Evolutionary conservation across 805 yeast genomes (phyloP), one percentile per base, ranked within the genome.

Genomic region (Candida sanyiensis): DNA sequence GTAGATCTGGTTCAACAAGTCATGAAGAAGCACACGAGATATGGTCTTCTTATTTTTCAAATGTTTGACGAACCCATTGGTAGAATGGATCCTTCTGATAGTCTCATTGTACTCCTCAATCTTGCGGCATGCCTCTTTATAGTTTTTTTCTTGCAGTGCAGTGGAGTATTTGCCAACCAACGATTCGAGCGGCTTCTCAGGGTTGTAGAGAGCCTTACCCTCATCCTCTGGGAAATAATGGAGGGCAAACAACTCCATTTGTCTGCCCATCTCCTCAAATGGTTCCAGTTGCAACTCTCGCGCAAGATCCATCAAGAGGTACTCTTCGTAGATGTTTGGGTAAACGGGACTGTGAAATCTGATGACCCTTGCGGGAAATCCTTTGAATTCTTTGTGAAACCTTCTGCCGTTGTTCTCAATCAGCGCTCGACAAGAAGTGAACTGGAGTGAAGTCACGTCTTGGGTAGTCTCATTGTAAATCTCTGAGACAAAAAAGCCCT

Each of bases 1-100:
- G 57, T 89, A 89, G 3, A 82, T 74, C 49, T 83, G 80, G 41
- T 81, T 74, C 36, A 88, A 62, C 5, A 89, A 45, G 51, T 83
- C 93, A 50, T 83, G 89, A 37, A 80, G 55, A 19, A 76, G 63
- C 52, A 59, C 57, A 43, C 51, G 52, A 19, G 69, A 77, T 26
- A 64, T 54, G 7, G 57, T 57, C 27, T 51, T 56, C 37, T 54
- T 44, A 38, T 50, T 26, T 23, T 55, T 18, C 37, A 73, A 40
- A 44, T 63, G 59, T 19, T 50, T 43, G 8, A 56, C 37, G 5
- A 67, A 54, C 3, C 54, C 58, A 15, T 58, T 59, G 8, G 44
- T 35, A 10, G 37, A 22, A 19, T 68, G 66, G n/a, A 73, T 51
- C 4, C 48, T 40, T 3, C 39, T 46, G 8, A 78, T 51, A 18